phyloP scores from a whole-genome alignment of 2,329 filamentous ascomycete species.

The Bipolaris gigantea region DNA sequence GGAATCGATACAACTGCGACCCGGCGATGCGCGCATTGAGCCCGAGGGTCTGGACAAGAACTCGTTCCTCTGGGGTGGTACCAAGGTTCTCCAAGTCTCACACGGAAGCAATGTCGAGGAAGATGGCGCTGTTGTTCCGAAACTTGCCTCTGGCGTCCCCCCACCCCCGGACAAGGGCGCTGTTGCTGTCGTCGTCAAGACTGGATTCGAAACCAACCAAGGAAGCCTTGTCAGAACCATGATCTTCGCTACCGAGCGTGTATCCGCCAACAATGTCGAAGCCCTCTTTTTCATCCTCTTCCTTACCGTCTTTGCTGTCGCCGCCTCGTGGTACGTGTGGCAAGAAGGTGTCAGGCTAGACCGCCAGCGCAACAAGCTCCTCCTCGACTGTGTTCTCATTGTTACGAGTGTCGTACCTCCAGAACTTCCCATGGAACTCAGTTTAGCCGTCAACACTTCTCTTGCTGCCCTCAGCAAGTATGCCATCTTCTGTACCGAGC shows the following conservation, averaged over 20 bases:
- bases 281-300: constrained; percentile 98
- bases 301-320: constrained; percentile 91
- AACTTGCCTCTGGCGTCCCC: constrained; percentile 74
- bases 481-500: constrained; percentile 98
- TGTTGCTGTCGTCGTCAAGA: constrained; percentile 93
- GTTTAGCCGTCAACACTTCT: constrained; percentile 95
- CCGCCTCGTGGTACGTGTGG: constrained; percentile 99
- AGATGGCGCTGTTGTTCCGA: constrained; percentile 58
- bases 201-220: constrained; percentile 97
- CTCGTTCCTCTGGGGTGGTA: constrained; percentile 92
- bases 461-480: constrained; percentile 90
- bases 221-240: constrained; percentile 97
- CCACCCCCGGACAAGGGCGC: constrained; percentile 91
- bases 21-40: constrained; percentile 77
- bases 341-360: constrained; percentile 92
- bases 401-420: constrained; percentile 98
- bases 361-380: constrained; percentile 93
- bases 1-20: constrained; percentile 90
- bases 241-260: constrained; percentile 98
- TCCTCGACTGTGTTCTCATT: constrained; percentile 96
- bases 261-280: constrained; percentile 97
- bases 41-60: constrained; percentile 95
- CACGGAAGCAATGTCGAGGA: constrained; percentile 80
- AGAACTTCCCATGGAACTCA: constrained; percentile 97
- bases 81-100: constrained; percentile 93